Base-by-base conservation (phyloP, 2,329 filamentous ascomycete genomes). In the Diaporthe helianthi region DNA sequence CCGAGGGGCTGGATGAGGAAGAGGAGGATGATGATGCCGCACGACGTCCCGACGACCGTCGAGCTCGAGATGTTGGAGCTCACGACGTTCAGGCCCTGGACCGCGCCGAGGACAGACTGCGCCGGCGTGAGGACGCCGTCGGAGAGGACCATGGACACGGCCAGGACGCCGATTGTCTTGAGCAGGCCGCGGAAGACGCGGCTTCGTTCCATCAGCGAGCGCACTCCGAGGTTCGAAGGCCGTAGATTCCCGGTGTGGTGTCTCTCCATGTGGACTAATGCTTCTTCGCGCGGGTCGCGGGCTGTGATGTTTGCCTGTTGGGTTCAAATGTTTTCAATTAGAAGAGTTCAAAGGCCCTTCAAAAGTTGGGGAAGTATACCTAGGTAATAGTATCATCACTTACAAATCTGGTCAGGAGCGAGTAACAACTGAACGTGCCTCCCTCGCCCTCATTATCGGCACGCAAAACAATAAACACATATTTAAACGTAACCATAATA, bases 371-470 rank as follows among this genome's bases (percentile, higher is more conserved):
- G n/a, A n/a, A n/a, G n/a, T 1, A 7, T 22, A 13, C 4, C 4
- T 13, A 3, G 4, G 36, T 38, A 15, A 4, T 2, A 1, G 17
- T 26, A 3, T 22, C 4, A 19, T 17, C 19, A 68, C 69, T 69
- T 51, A 73, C 73, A 77, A 86, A 89, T 75, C 87, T 81, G 8
- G 89, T 86, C 2, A 92, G 82, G 19, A 92, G 78, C 4, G 87
- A 89, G 76, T 91, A 91, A 33, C 88, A 85, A 47, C 86, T 87
- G 75, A 92, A 92, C 0, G 89, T 91, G 36, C 89, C 89, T 44
- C 89, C 89, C 75, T 92, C 89, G 55, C 90, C 89, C 75, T 91
- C 89, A 70, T 92, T 89, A 75, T 92, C 89, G 55, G 89, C 89
- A 26, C 80, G 82, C 5, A 92, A 78, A 49, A 92, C 84, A 73